phyloP scores from a whole-genome alignment of 805 yeast genomes.

The Myxozyma nipponensis region DNA sequence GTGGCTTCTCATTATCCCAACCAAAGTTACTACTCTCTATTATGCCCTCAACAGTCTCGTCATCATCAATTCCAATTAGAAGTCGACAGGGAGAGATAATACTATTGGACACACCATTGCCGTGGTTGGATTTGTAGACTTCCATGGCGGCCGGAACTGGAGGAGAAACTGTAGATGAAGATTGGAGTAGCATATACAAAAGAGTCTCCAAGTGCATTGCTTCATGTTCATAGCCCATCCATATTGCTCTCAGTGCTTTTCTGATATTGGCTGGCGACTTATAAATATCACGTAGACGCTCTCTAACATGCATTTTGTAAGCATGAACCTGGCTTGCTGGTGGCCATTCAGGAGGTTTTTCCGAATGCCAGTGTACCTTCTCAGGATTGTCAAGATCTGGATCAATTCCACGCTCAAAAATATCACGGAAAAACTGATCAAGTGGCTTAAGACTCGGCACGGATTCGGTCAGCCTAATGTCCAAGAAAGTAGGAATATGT shows the following conservation, averaged over 20 bases:
- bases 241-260: conserved; percentile 18
- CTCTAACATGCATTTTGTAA: conserved; percentile 18
- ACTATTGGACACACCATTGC: background rate
- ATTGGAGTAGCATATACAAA: conserved; percentile 28
- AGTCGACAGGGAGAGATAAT: background rate
- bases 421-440: conserved; percentile 15
- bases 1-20: conserved; percentile 31
- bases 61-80: conserved; percentile 18
- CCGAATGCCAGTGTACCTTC: conserved; percentile 28
- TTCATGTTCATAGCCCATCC: conserved; percentile 30
- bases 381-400: conserved; percentile 30
- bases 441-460: conserved; percentile 1
- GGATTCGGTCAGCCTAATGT: conserved; percentile 24
- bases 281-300: conserved; percentile 6
- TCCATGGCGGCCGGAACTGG: conserved; percentile 7
- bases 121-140: background rate
- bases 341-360: conserved; percentile 26
- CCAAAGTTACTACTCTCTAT: conserved; percentile 10
- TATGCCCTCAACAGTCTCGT: conserved; percentile 2
- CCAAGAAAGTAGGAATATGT: conserved; percentile 29
- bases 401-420: conserved; percentile 31
- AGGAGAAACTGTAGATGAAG: conserved; percentile 15
- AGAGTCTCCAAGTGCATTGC: conserved; percentile 31
- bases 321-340: conserved; percentile 1
- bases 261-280: background rate